Evolutionary conservation across 2,329 filamentous ascomycete species (phyloP).

Genomic region (Pyricularia pennisetigena): DNA sequence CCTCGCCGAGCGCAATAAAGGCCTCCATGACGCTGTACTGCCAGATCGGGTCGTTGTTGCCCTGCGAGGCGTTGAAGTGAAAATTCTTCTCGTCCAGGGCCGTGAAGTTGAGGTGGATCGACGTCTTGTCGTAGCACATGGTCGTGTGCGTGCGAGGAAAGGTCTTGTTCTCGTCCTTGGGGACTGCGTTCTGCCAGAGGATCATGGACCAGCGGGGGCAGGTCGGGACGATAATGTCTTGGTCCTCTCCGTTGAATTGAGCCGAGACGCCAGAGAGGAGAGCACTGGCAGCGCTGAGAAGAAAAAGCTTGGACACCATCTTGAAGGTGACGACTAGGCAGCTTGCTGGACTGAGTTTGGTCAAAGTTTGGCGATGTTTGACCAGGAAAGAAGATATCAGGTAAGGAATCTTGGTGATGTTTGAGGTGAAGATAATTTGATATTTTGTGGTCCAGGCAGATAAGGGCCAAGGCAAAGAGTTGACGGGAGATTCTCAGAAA

Average conservation of each 20-base stretch:
- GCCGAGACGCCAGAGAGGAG: background rate
- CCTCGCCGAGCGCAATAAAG: constrained; percentile 34
- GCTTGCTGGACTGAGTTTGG: background rate
- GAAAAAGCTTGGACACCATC: background rate
- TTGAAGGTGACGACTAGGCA: background rate
- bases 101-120: constrained; percentile 31
- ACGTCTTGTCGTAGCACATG: constrained; percentile 32
- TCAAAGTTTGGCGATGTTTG: too few species aligned
- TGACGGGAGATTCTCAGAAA: background rate
- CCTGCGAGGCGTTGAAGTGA: constrained; percentile 30
- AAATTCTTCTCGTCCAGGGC: constrained; percentile 35
- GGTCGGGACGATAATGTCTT: constrained; percentile 23
- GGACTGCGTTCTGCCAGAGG: constrained; percentile 30
- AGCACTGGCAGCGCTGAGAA: background rate
- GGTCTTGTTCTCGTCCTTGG: constrained; percentile 21
- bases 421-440: background rate
- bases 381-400: background rate
- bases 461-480: background rate
- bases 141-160: constrained; percentile 35
- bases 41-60: constrained; percentile 36
- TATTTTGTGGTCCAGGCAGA: background rate
- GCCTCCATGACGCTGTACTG: constrained; percentile 41
- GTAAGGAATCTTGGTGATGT: background rate
- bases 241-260: background rate
- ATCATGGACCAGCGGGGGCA: constrained; percentile 27